Conservation (phyloP, 441 rosid genomes). For the Gossypium schwendimanii region DNA sequence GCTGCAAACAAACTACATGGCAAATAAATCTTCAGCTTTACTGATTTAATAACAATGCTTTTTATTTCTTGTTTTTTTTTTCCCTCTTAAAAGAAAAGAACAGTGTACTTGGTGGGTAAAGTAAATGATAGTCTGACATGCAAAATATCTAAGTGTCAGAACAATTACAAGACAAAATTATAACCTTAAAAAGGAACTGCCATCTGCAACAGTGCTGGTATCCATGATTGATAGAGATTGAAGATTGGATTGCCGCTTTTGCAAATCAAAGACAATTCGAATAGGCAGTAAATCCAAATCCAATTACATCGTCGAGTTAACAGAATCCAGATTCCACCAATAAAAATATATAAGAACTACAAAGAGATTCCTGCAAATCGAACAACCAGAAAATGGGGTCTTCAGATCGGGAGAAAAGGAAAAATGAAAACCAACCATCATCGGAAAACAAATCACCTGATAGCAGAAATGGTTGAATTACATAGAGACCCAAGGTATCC, state of each 20-base stretch:
- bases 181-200: conserved; percentile 46
- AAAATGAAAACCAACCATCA: background rate
- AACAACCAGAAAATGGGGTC: background rate
- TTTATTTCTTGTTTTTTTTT: background rate
- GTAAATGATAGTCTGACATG: background rate
- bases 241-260: background rate
- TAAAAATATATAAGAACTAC: background rate
- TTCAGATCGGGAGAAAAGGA: background rate
- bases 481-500: background rate
- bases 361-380: background rate
- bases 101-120: background rate
- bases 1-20: conserved; percentile 65
- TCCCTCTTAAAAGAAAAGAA: background rate
- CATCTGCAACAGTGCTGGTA: conserved; percentile 38
- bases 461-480: background rate
- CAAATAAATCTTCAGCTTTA: background rate
- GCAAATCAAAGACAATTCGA: background rate
- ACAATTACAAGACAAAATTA: background rate
- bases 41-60: background rate
- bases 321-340: background rate
- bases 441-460: conserved; percentile 5
- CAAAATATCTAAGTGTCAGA: background rate
- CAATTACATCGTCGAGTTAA: conserved; percentile 10
- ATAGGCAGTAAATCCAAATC: conserved; percentile 1
- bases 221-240: conserved; percentile 35